A percentile compares a stretch with the other conserved stretches of the same genome.
phyloP scores from a whole-genome alignment of 305 asterid genomes.

The Coffea humblotiana region DNA sequence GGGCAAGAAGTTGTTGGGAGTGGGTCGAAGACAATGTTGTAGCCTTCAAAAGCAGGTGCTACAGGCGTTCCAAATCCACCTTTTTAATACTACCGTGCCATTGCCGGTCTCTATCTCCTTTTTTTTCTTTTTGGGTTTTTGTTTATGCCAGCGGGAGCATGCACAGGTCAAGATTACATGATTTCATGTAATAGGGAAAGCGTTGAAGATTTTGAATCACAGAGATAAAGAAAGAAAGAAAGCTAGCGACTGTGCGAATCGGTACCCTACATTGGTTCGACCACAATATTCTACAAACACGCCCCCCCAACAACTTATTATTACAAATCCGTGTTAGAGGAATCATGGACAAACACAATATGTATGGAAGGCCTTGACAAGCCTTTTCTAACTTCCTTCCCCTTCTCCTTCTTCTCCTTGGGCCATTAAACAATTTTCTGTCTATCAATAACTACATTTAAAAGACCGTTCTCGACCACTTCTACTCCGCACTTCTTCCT shows the following conservation, averaged over 20 bases:
- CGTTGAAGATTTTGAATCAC: conserved; percentile 10
- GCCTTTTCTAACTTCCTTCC: conserved; percentile 14
- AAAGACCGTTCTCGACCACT: background rate
- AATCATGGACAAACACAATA: conserved; percentile 36
- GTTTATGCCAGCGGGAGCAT: background rate
- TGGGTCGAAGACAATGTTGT: conserved; percentile 8
- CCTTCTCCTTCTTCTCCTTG: background rate
- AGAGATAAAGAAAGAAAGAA: conserved; percentile 1
- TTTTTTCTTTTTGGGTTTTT: background rate
- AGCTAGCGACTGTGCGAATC: background rate
- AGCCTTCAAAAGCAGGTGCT: conserved; percentile 15
- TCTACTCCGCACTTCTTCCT: background rate
- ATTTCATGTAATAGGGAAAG: background rate
- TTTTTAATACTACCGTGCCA: background rate
- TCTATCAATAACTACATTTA: background rate
- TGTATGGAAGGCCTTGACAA: conserved; percentile 11
- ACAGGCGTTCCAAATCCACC: background rate
- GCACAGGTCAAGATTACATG: conserved; percentile 10
- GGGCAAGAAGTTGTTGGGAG: conserved; percentile 12
- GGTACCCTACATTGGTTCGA: conserved; percentile 7
- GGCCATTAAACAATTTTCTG: background rate
- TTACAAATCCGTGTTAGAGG: conserved; percentile 33
- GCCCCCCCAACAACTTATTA: conserved; percentile 42
- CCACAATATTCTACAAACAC: conserved; percentile 15
- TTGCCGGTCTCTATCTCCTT: background rate